Evolutionary conservation across 345 rosid genomes (phyloP), one percentile per base, ranked within the genome.

Genomic region (Euphorbia lathyris): DNA sequence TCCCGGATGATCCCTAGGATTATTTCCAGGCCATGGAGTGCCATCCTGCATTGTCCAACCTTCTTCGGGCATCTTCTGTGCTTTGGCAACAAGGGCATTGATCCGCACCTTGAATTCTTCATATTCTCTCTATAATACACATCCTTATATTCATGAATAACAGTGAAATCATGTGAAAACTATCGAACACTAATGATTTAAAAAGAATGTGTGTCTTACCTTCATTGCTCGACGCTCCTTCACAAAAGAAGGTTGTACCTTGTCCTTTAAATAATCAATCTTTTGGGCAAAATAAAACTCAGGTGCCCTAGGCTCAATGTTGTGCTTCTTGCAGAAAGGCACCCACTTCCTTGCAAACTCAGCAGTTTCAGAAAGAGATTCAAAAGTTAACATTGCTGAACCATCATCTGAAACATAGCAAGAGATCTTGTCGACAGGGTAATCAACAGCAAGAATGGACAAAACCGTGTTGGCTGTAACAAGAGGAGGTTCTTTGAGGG

Each of bases 1-100:
- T 83, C 99, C 99, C 40, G 99, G 99, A 79, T 96, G 99, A 81
- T 96, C 99, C 77, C 99, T 85, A 32, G 98, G 78, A 83, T 96
- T 96, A 80, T 96, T 96, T 76, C 99, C 99, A 69, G 99, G 98
- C 99, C 99, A 96, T 5, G 98, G 85, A 73, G 99, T 96, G 62
- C 99, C 99, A 85, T 96, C 99, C 81, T 96, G 98, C 99, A 96
- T 96, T 16, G 99, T 96, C 99, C 99, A 96, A 63, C 99, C 99
- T 86, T 96, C 99, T 86, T 96, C 99, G 38, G 99, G 99, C 89
- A 86, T 76, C 83, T 96, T 96, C 68, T 92, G 99, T 67, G 99
- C 99, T 81, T 96, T 96, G 65, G 91, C 91, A 79, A 96, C 99
- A 72, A 92, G 93, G 36, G 99, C 99, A 88, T 96, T 96, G 80